Evolutionary conservation across 169 alveolate species (phyloP), one percentile per base, ranked within the genome.

Genomic region (Sarcocystis neurona): DNA sequence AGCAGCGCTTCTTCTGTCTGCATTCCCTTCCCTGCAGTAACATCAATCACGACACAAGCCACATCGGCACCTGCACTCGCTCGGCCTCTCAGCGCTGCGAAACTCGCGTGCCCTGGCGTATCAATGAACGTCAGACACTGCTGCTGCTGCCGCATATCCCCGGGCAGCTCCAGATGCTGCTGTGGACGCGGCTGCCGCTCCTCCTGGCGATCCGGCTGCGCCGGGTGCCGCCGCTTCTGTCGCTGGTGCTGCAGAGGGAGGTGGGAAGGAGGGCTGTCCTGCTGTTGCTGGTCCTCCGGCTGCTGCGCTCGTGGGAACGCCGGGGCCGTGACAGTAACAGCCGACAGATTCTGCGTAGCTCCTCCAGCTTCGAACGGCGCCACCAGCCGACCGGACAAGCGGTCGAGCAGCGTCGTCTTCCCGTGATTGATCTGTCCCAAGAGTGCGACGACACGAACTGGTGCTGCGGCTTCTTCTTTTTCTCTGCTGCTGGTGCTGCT

Each of bases 381-480:
- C 1, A 63, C 70, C 47, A 27, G 37, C 2, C 63, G 39, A 46
- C 95, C 95, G 4, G 92, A 18, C 0, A 94, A 66, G 18, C 91
- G 41, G 44, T 94, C 97, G 74, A 95, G 87, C 30, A 95, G 56
- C 18, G 97, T 94, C n/a, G 97, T 94, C 90, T 95, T 95, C 34
- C 97, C 97, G 89, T 95, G 97, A 85, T 94, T 93, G 89, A 93
- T 94, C 82, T 95, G 97, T 12, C 97, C 97, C n/a, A 95, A 90
- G n/a, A 95, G 92, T 3, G 95, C 92, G 27, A 94, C 91, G 18
- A 95, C 97, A 1, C 97, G 96, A 32, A 94, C 84, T 4, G 79
- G 20, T 32, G 39, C 18, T 3, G 5, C 48, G 34, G 50, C 10
- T 10, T 23, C n/a, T n/a, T n/a, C n/a, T n/a, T n/a, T n/a, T n/a